A percentile compares a stretch with the other conserved stretches of the same genome.
phyloP scores from a whole-genome alignment of 2,329 filamentous ascomycete species.

The Ophiostoma ulmi region DNA sequence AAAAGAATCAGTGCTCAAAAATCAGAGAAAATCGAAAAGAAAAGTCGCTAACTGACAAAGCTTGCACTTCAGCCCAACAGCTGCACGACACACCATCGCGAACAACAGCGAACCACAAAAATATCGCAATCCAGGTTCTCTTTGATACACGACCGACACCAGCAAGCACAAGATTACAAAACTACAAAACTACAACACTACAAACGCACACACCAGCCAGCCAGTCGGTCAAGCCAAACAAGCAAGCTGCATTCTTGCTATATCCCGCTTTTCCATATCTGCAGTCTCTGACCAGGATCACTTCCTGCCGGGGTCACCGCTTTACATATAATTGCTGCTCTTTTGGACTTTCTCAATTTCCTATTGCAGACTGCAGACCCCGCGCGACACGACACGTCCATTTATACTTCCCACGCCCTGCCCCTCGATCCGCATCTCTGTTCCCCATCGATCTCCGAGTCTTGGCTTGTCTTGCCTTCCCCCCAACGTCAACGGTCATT shows the following conservation, averaged over 20 bases:
- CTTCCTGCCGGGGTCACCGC: conserved; percentile 18
- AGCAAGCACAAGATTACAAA: neutral
- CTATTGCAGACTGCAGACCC: conserved; percentile 6
- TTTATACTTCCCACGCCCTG: conserved; percentile 15
- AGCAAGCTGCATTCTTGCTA: conserved; percentile 17
- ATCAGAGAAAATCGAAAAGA: neutral
- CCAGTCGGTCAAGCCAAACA: conserved; percentile 23
- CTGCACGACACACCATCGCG: neutral
- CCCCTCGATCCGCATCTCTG: conserved; percentile 15
- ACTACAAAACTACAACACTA: neutral
- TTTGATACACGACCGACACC: neutral
- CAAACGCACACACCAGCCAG: conserved; percentile 4
- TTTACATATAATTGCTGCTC: neutral
- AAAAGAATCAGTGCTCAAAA: neutral
- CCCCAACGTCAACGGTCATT: neutral
- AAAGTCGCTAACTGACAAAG: neutral
- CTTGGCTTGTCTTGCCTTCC: conserved; percentile 9
- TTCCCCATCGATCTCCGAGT: conserved; percentile 4
- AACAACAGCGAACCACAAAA: conserved; percentile 18
- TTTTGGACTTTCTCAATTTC: conserved; percentile 1
- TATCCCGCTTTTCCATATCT: neutral
- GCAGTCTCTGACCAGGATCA: conserved; percentile 16
- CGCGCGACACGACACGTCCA: conserved; percentile 4
- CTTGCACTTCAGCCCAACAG: neutral
- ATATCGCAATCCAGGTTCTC: conserved; percentile 20